Conservation (phyloP, 1,139 yeast species). For the Candida buenavistaensis region DNA sequence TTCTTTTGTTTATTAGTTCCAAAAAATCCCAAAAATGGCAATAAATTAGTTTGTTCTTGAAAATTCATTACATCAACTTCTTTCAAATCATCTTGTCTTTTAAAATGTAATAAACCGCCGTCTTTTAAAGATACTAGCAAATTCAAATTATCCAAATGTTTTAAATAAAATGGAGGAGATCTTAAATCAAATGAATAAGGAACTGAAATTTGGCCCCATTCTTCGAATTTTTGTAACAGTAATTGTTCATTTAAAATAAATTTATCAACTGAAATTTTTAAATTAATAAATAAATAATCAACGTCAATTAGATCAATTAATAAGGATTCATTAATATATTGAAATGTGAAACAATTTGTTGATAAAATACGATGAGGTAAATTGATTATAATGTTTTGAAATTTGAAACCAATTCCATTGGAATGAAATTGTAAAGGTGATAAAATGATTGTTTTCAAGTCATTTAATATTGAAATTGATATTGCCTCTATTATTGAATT, state of each 20-base stretch:
- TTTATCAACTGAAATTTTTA: conserved; percentile 30
- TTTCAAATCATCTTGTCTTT: conserved; percentile 32
- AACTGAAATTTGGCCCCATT: conserved; percentile 65
- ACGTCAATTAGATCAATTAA: conserved; percentile 30
- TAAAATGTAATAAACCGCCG: conserved; percentile 65
- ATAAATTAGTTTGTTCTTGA: conserved; percentile 49
- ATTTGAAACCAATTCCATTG: conserved; percentile 27
- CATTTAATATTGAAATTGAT: conserved; percentile 30
- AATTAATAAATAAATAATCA: conserved; percentile 33
- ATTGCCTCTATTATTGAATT: conserved; percentile 24
- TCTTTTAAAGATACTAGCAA: conserved; percentile 63
- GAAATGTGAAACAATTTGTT: conserved; percentile 22
- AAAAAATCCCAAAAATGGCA: conserved; percentile 32
- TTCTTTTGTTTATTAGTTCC: conserved; percentile 17
- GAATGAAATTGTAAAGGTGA: too few species aligned
- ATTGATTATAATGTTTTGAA: conserved; percentile 27
- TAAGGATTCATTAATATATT: conserved; percentile 18
- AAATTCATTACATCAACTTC: conserved; percentile 55
- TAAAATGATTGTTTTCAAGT: conserved; percentile 29
- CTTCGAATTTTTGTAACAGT: conserved; percentile 28
- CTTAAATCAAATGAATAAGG: conserved; percentile 78
- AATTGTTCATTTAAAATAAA: conserved; percentile 26
- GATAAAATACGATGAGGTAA: conserved; percentile 37
- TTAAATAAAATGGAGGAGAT: conserved; percentile 53
- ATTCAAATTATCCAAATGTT: conserved; percentile 42